A percentile compares a stretch with the other conserved stretches of the same genome.
These are phyloP conservation scores for Salix dunnii DNA, from an alignment of 345 rosid genomes.

Conservation along the genomic window DNA sequence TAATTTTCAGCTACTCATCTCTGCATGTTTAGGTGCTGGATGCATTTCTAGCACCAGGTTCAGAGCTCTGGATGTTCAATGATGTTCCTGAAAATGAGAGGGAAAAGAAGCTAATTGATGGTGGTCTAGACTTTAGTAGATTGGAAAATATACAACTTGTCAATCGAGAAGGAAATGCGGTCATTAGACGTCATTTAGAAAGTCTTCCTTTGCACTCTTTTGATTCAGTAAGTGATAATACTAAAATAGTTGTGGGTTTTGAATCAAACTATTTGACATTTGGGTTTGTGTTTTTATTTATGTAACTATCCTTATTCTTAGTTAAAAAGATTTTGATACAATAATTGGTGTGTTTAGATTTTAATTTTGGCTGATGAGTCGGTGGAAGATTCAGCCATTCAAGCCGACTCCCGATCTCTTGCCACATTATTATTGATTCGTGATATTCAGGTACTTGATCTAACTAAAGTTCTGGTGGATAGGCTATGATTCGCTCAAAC, in stretches of 20 bases:
- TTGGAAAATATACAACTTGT: constrained; percentile 55
- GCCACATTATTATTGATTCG: constrained; percentile 67
- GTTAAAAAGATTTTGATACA: background rate
- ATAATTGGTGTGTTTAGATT: constrained; percentile 38
- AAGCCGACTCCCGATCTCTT: constrained; percentile 82
- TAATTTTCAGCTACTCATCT: background rate
- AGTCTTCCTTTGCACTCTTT: constrained; percentile 59
- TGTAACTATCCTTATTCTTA: background rate
- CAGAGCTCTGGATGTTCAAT: constrained; percentile 90
- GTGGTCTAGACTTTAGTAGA: constrained; percentile 57
- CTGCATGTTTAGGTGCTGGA: constrained; percentile 55
- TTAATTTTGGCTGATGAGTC: constrained; percentile 75
- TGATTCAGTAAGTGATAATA: constrained; percentile 51
- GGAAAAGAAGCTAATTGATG: constrained; percentile 64
- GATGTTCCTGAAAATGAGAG: constrained; percentile 67
- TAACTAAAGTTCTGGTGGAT: background rate
- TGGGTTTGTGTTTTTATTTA: background rate
- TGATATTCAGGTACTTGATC: constrained; percentile 61
- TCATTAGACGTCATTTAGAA: constrained; percentile 66
- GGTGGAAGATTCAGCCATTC: constrained; percentile 74
- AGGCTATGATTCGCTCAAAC: background rate
- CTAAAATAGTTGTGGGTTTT: background rate
- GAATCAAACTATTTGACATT: background rate
- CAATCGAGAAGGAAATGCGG: constrained; percentile 70
- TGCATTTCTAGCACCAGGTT: constrained; percentile 58